Conservation (phyloP, 148 eudicot species). For the Chenopodium quinoa region DNA sequence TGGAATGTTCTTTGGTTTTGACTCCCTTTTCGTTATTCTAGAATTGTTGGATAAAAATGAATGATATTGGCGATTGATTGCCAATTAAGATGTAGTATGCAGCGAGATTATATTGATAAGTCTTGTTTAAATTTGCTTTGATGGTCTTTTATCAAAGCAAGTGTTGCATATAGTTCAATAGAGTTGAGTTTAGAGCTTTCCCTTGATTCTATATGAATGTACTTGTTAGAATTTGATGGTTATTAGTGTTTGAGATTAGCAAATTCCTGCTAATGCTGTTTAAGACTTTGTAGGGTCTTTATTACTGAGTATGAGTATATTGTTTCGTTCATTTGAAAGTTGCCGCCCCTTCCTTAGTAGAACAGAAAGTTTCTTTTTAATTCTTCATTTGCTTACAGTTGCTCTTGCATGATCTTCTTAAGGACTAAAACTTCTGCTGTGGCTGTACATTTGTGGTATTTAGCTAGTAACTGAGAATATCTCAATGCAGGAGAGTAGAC, state of each 20-base stretch:
- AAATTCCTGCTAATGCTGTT: not conserved
- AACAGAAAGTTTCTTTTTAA: not conserved
- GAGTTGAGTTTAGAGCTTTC: not conserved
- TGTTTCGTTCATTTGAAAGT: not conserved
- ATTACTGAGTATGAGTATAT: not conserved
- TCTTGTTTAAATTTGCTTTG: not conserved
- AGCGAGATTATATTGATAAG: too few relatives aligned
- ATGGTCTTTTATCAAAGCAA: too few relatives aligned
- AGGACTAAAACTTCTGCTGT: not conserved
- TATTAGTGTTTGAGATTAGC: not conserved
- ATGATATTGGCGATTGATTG: not conserved
- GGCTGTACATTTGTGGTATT: not conserved
- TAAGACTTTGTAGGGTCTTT: not conserved
- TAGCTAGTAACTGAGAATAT: not conserved
- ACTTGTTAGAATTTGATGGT: not conserved
- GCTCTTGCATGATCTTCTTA: not conserved
- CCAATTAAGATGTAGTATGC: not conserved
- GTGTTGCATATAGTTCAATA: not conserved
- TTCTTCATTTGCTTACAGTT: not conserved
- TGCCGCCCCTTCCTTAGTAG: not conserved
- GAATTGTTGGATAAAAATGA: not conserved
- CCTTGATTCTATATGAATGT: not conserved
- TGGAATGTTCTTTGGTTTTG: not conserved
- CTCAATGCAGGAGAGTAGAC: not conserved
- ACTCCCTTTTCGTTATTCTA: not conserved